phyloP scores from a whole-genome alignment of 768 basidiomycete genomes.

The Boletales sp. region DNA sequence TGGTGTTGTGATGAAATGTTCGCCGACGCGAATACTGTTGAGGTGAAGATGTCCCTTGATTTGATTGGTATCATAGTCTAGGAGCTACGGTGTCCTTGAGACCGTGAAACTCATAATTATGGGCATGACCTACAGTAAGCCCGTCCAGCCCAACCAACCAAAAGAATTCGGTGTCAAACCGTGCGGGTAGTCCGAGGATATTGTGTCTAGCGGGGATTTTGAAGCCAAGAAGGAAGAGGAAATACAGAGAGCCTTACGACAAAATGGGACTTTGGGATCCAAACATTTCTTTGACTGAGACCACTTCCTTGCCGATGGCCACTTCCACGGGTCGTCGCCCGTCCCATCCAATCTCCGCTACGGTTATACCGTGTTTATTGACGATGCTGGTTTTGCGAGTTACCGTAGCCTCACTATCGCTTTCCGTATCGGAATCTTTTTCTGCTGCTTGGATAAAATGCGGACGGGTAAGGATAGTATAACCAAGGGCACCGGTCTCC shows the following conservation, averaged over 20 bases:
- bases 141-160: slow-evolving; percentile 57
- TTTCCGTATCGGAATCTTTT: slow-evolving; percentile 29
- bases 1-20: slow-evolving; percentile 45
- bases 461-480: slow-evolving; percentile 44
- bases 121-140: slow-evolving; percentile 40
- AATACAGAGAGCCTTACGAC: slow-evolving; percentile 36
- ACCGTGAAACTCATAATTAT: neutral
- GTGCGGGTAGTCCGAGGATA: slow-evolving; percentile 54
- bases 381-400: slow-evolving; percentile 42
- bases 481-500: slow-evolving; percentile 46
- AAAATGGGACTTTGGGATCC: slow-evolving; percentile 52
- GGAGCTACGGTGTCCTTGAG: slow-evolving; percentile 35
- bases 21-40: slow-evolving; percentile 44
- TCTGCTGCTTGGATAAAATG: slow-evolving; percentile 27
- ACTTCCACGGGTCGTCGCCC: slow-evolving; percentile 51
- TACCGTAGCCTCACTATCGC: slow-evolving; percentile 19
- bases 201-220: slow-evolving; percentile 41
- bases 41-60: slow-evolving; percentile 50
- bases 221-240: neutral
- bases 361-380: slow-evolving; percentile 38
- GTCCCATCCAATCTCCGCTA: slow-evolving; percentile 51
- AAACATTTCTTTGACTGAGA: slow-evolving; percentile 53
- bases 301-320: slow-evolving; percentile 46
- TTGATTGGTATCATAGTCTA: slow-evolving; percentile 49
- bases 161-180: slow-evolving; percentile 59